These are phyloP conservation scores for Paecilomyces variotii DNA, from an alignment of 2,329 filamentous ascomycete species.

Conservation along the genomic window DNA sequence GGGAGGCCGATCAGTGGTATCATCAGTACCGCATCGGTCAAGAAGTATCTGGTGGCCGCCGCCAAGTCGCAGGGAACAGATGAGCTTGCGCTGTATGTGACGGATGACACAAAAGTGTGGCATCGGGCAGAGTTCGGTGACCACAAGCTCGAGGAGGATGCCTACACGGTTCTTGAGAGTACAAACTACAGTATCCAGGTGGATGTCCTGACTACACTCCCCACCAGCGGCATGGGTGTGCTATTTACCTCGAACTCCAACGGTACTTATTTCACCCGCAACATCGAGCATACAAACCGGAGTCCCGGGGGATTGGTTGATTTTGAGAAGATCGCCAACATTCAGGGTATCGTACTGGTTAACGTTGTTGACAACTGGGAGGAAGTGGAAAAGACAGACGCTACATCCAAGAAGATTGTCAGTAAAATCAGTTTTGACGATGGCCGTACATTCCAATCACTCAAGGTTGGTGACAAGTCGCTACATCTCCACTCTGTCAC, in stretches of 20 bases:
- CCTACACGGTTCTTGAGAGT: slow-evolving; percentile 89
- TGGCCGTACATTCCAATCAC: slow-evolving; percentile 69
- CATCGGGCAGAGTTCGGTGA: slow-evolving; percentile 85
- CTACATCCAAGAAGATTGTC: slow-evolving; percentile 57
- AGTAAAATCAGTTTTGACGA: slow-evolving; percentile 93
- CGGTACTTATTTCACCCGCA: slow-evolving; percentile 89
- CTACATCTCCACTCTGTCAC: slow-evolving; percentile 93
- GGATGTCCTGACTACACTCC: slow-evolving; percentile 67
- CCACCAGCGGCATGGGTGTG: slow-evolving; percentile 66
- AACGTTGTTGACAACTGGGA: slow-evolving; percentile 84
- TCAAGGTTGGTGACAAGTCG: slow-evolving; percentile 59
- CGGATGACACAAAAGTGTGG: slow-evolving; percentile 76
- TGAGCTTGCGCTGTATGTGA: slow-evolving; percentile 88
- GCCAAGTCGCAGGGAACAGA: slow-evolving; percentile 70
- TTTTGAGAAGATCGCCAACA: slow-evolving; percentile 86
- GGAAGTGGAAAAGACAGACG: slow-evolving; percentile 52
- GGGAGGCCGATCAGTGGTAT: slow-evolving; percentile 70
- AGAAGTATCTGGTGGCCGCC: slow-evolving; percentile 79
- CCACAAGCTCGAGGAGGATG: slow-evolving; percentile 74
- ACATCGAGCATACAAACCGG: slow-evolving; percentile 86
- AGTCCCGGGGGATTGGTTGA: slow-evolving; percentile 70
- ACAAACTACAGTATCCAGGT: slow-evolving; percentile 98
- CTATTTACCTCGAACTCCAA: slow-evolving; percentile 96
- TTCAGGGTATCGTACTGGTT: slow-evolving; percentile 86
- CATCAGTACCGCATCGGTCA: slow-evolving; percentile 72